Percentiles rank a stretch among this genome's conserved stretches.
These are phyloP conservation scores for Zostera marina DNA, from an alignment of 116 monocot genomes.

Conservation along the genomic window DNA sequence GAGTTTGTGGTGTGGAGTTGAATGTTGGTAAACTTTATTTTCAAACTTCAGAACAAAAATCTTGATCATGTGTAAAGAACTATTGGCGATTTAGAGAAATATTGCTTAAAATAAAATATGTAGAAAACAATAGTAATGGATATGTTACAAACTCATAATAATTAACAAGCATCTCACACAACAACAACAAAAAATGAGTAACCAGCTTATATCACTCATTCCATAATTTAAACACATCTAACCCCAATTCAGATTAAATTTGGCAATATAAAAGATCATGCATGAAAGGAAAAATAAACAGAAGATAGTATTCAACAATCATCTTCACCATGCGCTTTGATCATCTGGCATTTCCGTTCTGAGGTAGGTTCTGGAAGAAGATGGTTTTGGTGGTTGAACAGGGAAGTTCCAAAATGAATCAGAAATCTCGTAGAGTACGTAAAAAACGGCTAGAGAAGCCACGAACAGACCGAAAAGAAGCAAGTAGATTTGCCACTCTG, in stretches of 20 bases:
- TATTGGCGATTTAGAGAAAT: too few species aligned
- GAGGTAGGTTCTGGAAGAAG: neutral
- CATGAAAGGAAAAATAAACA: neutral
- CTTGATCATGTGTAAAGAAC: too few species aligned
- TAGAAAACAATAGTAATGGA: too few species aligned
- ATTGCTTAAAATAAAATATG: too few species aligned
- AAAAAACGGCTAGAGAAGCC: slow-evolving; percentile 45
- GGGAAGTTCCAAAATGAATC: slow-evolving; percentile 98
- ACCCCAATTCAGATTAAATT: neutral
- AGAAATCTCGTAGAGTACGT: slow-evolving; percentile 55
- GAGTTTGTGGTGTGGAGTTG: too few species aligned
- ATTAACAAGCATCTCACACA: too few species aligned
- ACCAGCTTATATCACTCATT: too few species aligned
- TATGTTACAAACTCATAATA: too few species aligned
- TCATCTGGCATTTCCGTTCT: slow-evolving; percentile 8
- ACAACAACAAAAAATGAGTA: too few species aligned
- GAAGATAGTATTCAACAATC: neutral
- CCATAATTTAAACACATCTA: neutral
- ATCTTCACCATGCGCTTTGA: slow-evolving; percentile 12
- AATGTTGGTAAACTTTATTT: too few species aligned
- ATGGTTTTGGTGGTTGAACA: slow-evolving; percentile 9
- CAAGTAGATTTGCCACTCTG: slow-evolving; percentile 92
- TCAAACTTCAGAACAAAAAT: too few species aligned
- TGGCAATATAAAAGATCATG: neutral
- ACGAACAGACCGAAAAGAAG: slow-evolving; percentile 66